phyloP scores from a whole-genome alignment of 1,284 basidiomycete species.

The Malassezia cuniculi region DNA sequence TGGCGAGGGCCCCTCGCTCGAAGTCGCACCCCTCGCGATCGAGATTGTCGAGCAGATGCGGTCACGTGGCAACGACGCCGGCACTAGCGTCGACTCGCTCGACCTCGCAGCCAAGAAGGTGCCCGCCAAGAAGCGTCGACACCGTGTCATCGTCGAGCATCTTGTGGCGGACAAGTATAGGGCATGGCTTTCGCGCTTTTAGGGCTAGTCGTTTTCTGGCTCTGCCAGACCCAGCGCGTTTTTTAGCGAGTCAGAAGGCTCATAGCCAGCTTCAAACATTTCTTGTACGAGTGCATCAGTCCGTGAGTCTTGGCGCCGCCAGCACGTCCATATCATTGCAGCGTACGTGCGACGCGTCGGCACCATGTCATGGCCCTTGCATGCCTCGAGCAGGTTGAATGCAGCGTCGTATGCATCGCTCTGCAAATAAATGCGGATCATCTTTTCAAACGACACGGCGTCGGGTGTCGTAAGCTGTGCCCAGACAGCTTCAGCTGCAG shows the following conservation, averaged over 20 bases:
- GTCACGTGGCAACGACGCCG: no score
- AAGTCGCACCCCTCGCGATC: slow-evolving; percentile 6
- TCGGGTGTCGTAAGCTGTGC: slow-evolving; percentile 16
- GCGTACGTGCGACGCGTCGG: slow-evolving; percentile 29
- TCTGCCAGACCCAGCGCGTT: neutral
- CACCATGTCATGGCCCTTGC: slow-evolving; percentile 15
- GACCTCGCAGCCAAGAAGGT: no score
- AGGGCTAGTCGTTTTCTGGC: no score
- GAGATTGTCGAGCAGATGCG: slow-evolving; percentile 10
- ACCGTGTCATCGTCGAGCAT: slow-evolving; percentile 8
- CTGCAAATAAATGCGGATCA: slow-evolving; percentile 21
- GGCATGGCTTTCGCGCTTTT: slow-evolving; percentile 6
- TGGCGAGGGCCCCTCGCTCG: neutral
- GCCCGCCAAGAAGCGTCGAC: neutral
- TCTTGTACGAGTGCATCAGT: slow-evolving; percentile 19
- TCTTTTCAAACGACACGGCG: slow-evolving; percentile 23
- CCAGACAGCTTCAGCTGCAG: slow-evolving; percentile 14
- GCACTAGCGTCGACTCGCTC: neutral
- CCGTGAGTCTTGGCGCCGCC: slow-evolving; percentile 16
- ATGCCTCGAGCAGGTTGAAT: slow-evolving; percentile 25
- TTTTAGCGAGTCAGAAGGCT: slow-evolving; percentile 7
- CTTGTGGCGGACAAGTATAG: slow-evolving; percentile 3
- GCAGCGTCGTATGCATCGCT: slow-evolving; percentile 26
- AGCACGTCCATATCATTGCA: slow-evolving; percentile 25
- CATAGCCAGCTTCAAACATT: slow-evolving; percentile 24